phyloP scores from a whole-genome alignment of 192 early-diverging fungal genomes.

The Backusella tarrabulga region DNA sequence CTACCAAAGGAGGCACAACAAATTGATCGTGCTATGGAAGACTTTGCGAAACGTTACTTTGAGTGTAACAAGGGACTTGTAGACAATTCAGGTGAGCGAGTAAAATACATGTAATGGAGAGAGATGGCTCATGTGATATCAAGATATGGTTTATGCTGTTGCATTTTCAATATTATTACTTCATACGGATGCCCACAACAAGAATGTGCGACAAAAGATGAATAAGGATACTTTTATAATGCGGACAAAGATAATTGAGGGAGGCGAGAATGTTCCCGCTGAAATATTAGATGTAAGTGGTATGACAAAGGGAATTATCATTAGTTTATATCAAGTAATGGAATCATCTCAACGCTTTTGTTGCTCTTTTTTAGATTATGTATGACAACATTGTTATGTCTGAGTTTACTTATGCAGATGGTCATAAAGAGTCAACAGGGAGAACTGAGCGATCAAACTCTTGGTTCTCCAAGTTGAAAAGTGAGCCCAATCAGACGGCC shows the following conservation, averaged over 20 bases:
- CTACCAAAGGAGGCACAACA: slow-evolving; percentile 83
- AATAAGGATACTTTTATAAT: slow-evolving; percentile 76
- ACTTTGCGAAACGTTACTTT: slow-evolving; percentile 74
- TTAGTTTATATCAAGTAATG: too few relatives aligned
- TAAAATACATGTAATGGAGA: slow-evolving; percentile 12
- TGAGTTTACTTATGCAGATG: slow-evolving; percentile 56
- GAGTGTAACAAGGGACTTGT: slow-evolving; percentile 65
- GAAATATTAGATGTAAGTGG: slow-evolving; percentile 69
- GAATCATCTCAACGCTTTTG: neutral
- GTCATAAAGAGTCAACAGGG: slow-evolving; percentile 38
- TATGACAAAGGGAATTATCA: slow-evolving; percentile 31
- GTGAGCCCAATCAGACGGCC: slow-evolving; percentile 6
- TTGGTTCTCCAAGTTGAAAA: slow-evolving; percentile 31
- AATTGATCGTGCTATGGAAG: slow-evolving; percentile 76
- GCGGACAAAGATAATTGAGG: slow-evolving; percentile 69
- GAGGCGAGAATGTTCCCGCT: slow-evolving; percentile 56
- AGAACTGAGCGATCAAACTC: slow-evolving; percentile 33
- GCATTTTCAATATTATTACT: slow-evolving; percentile 81
- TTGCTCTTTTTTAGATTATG: slow-evolving; percentile 38
- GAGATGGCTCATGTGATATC: neutral
- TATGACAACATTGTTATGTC: slow-evolving; percentile 58
- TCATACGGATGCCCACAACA: slow-evolving; percentile 88
- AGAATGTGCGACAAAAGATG: slow-evolving; percentile 77
- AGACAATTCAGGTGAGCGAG: slow-evolving; percentile 35
- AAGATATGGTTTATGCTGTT: slow-evolving; percentile 72